These are phyloP conservation scores for Colletotrichum horii DNA, from an alignment of 2,329 filamentous ascomycete genomes.

Conservation along the genomic window DNA sequence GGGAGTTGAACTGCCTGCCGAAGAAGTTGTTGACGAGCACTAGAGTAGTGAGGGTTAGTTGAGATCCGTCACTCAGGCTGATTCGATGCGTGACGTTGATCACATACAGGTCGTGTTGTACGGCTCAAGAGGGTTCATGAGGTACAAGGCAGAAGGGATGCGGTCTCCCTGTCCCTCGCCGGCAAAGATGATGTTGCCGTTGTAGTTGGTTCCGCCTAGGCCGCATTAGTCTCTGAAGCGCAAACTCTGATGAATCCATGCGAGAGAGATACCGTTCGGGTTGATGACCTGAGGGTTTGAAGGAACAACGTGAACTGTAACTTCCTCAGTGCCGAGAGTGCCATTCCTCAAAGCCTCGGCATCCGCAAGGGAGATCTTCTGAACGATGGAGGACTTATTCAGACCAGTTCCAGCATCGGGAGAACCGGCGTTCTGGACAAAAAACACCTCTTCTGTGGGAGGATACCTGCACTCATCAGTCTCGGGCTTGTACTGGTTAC, in stretches of 20 bases:
- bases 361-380: conserved; percentile 53
- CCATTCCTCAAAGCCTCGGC: conserved; percentile 42
- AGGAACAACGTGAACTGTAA: conserved; percentile 46
- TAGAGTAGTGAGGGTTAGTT: conserved; percentile 8
- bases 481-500: rapidly evolving
- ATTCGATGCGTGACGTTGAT: rapidly evolving
- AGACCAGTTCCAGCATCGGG: conserved; percentile 52
- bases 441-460: conserved; percentile 58
- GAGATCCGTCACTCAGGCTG: not conserved
- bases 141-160: conserved; percentile 41
- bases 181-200: conserved; percentile 52
- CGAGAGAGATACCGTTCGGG: conserved; percentile 48
- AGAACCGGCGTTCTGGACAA: conserved; percentile 57
- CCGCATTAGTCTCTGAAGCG: not conserved
- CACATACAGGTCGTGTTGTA: conserved; percentile 55
- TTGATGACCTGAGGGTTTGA: conserved; percentile 51
- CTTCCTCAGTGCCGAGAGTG: conserved; percentile 42
- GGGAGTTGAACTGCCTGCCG: conserved; percentile 63
- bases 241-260: rapidly evolving
- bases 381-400: conserved; percentile 54
- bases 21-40: conserved; percentile 64
- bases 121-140: conserved; percentile 49
- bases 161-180: conserved; percentile 54
- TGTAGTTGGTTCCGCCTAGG: conserved; percentile 54
- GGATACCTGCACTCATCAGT: conserved; percentile 27